Base-by-base conservation (phyloP, 345 rosid genomes). In the Heritiera fomes region DNA sequence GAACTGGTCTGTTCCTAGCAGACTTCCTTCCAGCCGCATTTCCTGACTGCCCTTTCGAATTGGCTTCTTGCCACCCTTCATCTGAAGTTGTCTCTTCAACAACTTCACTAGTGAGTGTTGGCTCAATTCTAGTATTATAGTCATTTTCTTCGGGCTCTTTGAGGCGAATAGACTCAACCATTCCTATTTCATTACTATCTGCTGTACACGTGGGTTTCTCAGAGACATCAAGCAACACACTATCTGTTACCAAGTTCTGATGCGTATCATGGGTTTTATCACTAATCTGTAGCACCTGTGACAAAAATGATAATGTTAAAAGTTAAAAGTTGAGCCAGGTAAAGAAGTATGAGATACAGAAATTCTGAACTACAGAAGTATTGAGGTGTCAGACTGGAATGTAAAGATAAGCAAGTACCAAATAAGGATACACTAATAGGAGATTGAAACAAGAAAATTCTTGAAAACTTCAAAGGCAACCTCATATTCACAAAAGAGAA, bases 31-130 rank as follows among this genome's bases (percentile, higher is more conserved):
- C 78, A 40, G 75, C 74, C 38, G 78, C 77, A 62, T 78, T 86
- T 72, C 89, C 86, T 58, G 82, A 76, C 32, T 90, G 82, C 38
- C 90, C 88, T 82, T 85, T 88, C 6, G 89, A 71, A 81, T 79
- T 84, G 64, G 95, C 95, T 81, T 88, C 91, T 84, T 88, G 93
- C 95, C 95, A 91, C 43, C 95, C 91, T 84, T 91, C 93, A 58
- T 86, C 89, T 13, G 89, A 84, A 79, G 83, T 58, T 58, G 84
- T 80, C 78, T 88, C 91, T 77, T 83, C 84, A 47, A 80, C 78
- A 58, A 66, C 69, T 75, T 85, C 84, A 47, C 64, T 75, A 20
- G 85, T 15, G 34, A 38, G 18, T 70, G 52, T 77, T 13, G 75
- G 28, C 75, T 63, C 73, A 30, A 52, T 59, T 76, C 58, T 43